phyloP scores from a whole-genome alignment of 2,329 filamentous ascomycete genomes.

The Penicillium polonicum region DNA sequence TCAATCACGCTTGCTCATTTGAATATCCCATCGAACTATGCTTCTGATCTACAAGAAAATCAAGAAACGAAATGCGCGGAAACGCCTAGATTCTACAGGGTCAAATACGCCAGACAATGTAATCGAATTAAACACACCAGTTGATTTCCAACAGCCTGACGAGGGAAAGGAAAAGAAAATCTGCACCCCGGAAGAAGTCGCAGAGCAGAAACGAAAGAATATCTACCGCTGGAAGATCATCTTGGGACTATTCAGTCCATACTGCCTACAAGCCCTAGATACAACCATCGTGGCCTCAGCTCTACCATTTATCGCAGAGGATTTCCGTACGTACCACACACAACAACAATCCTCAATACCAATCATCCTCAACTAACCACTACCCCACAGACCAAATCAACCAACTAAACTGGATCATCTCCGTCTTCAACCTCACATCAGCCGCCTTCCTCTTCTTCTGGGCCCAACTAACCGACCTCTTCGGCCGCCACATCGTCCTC shows the following conservation, averaged over 20 bases:
- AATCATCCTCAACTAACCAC: no score
- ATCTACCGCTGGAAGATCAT: slow-evolving; percentile 61
- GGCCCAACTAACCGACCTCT: slow-evolving; percentile 64
- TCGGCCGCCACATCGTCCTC: slow-evolving; percentile 60
- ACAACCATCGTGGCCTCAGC: slow-evolving; percentile 63
- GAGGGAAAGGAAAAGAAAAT: neutral
- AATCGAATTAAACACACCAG: neutral
- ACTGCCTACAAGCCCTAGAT: slow-evolving; percentile 62
- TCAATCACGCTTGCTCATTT: neutral
- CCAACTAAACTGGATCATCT: slow-evolving; percentile 68
- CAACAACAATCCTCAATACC: no score
- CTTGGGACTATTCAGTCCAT: slow-evolving; percentile 59
- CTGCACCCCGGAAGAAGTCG: neutral
- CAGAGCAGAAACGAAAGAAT: slow-evolving; percentile 11
- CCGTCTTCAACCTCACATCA: slow-evolving; percentile 65
- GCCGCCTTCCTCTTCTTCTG: slow-evolving; percentile 67
- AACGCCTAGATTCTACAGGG: neutral
- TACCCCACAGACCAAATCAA: slow-evolving; percentile 48
- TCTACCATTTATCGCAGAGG: slow-evolving; percentile 61
- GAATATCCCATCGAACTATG: neutral
- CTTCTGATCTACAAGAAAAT: neutral
- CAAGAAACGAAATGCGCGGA: neutral
- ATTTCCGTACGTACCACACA: slow-evolving; percentile 46
- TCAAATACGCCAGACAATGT: neutral
- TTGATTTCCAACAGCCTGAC: neutral